Conservation (phyloP, 164 flowering plant genomes). For the Amborella trichopoda region DNA sequence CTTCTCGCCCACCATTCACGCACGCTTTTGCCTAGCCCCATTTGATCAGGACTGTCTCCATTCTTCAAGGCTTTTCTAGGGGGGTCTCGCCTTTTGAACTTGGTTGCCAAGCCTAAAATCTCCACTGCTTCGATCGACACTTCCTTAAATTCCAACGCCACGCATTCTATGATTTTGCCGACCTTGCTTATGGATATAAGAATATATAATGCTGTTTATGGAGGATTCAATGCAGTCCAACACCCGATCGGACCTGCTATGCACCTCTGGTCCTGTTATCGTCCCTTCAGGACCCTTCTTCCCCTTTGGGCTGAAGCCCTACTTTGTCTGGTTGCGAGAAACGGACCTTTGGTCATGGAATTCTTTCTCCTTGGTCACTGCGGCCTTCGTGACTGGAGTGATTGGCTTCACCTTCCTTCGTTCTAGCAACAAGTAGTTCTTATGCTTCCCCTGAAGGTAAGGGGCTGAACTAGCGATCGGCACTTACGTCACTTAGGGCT, state of each 20-base stretch:
- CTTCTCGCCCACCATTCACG: too few relatives aligned
- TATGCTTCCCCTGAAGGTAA: not conserved
- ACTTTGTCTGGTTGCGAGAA: not conserved
- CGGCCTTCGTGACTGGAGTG: not conserved
- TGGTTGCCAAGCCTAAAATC: too few relatives aligned
- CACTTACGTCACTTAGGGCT: not conserved
- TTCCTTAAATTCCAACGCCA: too few relatives aligned
- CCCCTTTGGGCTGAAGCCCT: not conserved
- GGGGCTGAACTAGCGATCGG: not conserved
- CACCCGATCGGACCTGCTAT: not conserved
- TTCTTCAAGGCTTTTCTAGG: too few relatives aligned
- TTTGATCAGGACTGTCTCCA: too few relatives aligned
- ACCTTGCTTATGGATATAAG: too few relatives aligned
- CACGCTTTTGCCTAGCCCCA: too few relatives aligned
- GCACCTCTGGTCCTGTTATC: not conserved
- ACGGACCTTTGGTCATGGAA: slow-evolving; percentile 1
- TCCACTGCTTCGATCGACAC: too few relatives aligned
- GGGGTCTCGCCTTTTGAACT: too few relatives aligned
- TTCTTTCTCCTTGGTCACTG: not conserved
- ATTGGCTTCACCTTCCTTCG: not conserved
- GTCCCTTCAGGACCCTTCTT: slow-evolving; percentile 1
- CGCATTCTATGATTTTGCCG: too few relatives aligned
- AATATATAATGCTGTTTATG: too few relatives aligned
- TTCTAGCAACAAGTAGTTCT: not conserved
- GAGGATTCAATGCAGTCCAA: too few relatives aligned